Percentiles rank a stretch among this genome's conserved stretches.
These are phyloP conservation scores for Epichloe sp. DNA, from an alignment of 2,329 filamentous ascomycete genomes.

Conservation along the genomic window DNA sequence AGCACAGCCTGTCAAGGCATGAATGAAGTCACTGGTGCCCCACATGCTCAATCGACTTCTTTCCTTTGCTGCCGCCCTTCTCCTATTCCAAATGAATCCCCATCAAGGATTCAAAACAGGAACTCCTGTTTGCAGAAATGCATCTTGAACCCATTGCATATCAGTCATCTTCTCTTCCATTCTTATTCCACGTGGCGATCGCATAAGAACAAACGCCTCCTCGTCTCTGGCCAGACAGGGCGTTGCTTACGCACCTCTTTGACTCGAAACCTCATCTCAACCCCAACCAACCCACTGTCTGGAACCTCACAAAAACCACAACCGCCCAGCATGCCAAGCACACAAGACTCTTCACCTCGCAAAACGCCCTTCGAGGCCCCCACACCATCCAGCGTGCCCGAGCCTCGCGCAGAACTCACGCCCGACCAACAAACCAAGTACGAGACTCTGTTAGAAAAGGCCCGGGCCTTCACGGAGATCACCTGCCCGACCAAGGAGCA, in stretches of 20 bases:
- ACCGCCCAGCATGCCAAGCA: background rate
- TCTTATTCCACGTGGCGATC: no score
- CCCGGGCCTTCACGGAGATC: slow-evolving; percentile 58
- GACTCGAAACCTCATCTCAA: background rate
- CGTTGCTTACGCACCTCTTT: no score
- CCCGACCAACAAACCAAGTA: slow-evolving; percentile 75
- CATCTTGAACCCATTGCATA: no score
- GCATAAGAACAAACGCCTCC: no score
- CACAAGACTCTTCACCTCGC: slow-evolving; percentile 11
- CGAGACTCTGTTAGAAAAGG: slow-evolving; percentile 56
- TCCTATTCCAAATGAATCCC: background rate
- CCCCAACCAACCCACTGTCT: background rate
- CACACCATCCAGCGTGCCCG: slow-evolving; percentile 42
- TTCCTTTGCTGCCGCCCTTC: background rate
- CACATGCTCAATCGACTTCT: background rate
- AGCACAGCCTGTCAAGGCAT: no score
- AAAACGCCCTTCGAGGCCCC: slow-evolving; percentile 48
- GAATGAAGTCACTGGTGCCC: no score
- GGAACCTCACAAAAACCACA: background rate
- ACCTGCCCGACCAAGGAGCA: slow-evolving; percentile 29
- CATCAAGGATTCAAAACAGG: no score
- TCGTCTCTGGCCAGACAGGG: no score
- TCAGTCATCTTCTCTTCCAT: no score
- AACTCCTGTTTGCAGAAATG: no score
- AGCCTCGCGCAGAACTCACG: slow-evolving; percentile 47